Evolutionary conservation across 2,329 filamentous ascomycete species (phyloP), one percentile per base, ranked within the genome.

Genomic region (Tolypocladium guangdongense): DNA sequence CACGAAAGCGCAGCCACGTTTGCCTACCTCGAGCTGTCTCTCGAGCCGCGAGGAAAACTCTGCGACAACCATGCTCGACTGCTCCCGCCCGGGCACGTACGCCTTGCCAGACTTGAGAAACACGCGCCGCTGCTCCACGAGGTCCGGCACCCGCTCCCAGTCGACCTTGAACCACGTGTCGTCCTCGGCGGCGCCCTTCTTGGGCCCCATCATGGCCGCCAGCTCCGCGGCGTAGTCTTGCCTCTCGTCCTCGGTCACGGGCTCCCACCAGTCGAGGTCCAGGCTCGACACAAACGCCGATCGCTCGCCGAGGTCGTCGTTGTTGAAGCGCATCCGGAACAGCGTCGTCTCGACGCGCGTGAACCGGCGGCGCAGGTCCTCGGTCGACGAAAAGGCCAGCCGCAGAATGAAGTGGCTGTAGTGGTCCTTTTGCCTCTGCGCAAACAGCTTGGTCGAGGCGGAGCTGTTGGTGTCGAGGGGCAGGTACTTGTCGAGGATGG

Each of bases 371-470:
- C 93, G 84, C 38, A 97, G 76, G 63, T 99, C 93, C 65, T 96
- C 90, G 0, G 92, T 96, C 2, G 87, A 84, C 0, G 91, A 84
- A 65, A 99, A 99, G 1, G 93, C 93, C 45, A 99, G 81, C 0
- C 93, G 84, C 7, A 99, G 80, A 57, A 97, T 99, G 68, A 96
- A 99, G 70, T 99, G 93, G 53, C 88, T 93, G 71, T 97, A 99
- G 71, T 99, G 93, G 63, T 99, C 93, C 67, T 93, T 95, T 68
- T 92, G 88, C 32, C 92, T 81, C 71, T 99, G 89, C 36, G 81
- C 72, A 27, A 81, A 78, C 16, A 92, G 71, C 63, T 74, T 79
- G 58, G 68, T 72, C 45, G 69, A 78, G 56, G 63, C 75, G 1
- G 88, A 88, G 53, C 82, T 86, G 64, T 90, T 92, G 45, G 86